These are phyloP conservation scores for Aureobasidium melanogenum DNA, from an alignment of 2,329 filamentous ascomycete species.

Conservation along the genomic window DNA sequence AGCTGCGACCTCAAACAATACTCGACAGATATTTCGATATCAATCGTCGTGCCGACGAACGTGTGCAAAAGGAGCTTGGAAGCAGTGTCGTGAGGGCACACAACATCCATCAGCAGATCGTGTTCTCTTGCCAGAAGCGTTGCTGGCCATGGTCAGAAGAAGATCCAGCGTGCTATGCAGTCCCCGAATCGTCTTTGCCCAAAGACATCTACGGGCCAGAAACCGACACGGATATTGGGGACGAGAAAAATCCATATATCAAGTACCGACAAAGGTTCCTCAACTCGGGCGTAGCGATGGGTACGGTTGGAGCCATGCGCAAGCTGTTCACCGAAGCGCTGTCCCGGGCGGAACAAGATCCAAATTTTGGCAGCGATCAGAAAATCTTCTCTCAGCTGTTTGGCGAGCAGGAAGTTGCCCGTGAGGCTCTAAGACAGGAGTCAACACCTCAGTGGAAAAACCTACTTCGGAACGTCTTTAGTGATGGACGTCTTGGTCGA, in stretches of 20 bases:
- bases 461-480: neutral
- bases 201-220: constrained; percentile 39
- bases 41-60: constrained; percentile 32
- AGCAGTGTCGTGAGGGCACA: constrained; percentile 10
- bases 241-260: constrained; percentile 26
- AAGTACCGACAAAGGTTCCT: constrained; percentile 33
- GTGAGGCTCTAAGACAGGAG: constrained; percentile 19
- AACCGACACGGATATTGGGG: constrained; percentile 40
- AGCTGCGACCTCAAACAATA: constrained; percentile 55
- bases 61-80: constrained; percentile 33
- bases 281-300: constrained; percentile 19
- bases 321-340: constrained; percentile 24
- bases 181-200: constrained; percentile 44
- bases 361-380: constrained; percentile 29
- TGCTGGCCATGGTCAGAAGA: constrained; percentile 37
- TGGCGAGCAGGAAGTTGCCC: constrained; percentile 24
- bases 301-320: constrained; percentile 19
- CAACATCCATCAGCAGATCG: constrained; percentile 43
- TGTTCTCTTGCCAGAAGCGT: constrained; percentile 48
- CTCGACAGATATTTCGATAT: constrained; percentile 49
- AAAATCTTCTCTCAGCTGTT: constrained; percentile 24
- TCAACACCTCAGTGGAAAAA: constrained; percentile 23
- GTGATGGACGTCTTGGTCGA: constrained; percentile 10
- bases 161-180: constrained; percentile 44
- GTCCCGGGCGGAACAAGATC: constrained; percentile 20